Evolutionary conservation across 306 rosid genomes (phyloP), one percentile per base, ranked within the genome.

Genomic region (Purshia tridentata): DNA sequence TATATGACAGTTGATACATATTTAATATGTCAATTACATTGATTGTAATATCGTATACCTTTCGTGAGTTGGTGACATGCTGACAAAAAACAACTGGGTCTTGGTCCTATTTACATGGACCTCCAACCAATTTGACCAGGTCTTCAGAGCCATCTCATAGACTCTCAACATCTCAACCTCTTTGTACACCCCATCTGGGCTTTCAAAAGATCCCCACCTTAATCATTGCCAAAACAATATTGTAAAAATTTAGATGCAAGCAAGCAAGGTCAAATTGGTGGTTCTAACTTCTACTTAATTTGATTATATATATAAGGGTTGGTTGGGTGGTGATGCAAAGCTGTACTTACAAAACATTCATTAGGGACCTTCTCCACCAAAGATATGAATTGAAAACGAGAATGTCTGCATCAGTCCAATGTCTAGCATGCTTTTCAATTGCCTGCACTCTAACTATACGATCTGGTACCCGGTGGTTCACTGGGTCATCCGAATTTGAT

Each of bases 111-210:
- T 80, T n/a, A 91, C 90, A 62, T 83, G 97, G 5, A 94, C 74
- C 84, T 94, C 98, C 82, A 90, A 72, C 99, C 99, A 91, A 74
- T 94, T 91, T n/a, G 88, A 88, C 99, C 91, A 90, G 0, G 99
- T 94, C 68, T 86, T 88, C 35, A 91, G 50, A 11, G 99, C 99
- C 93, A 94, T 90, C 80, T 91, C 97, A 73, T 87, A 94, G 6
- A 85, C 96, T 19, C 92, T 72, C 9, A 84, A 68, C 88, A 87
- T 90, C 80, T 84, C 83, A 42, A 88, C 88, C 11, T 65, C 77
- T 86, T 88, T 90, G 77, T 76, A 81, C 9, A 85, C 76, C 4
- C 89, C 83, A 52, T 81, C 80, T 19, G 81, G 75, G 67, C 89
- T 81, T 53, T 80, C 92, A 65, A 87, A 90, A 14, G 96, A 85